Percentiles rank a stretch among this genome's conserved stretches.
Evolutionary conservation across 2,329 filamentous ascomycete genomes (phyloP).

Genomic region (Ophiostoma sp.): DNA sequence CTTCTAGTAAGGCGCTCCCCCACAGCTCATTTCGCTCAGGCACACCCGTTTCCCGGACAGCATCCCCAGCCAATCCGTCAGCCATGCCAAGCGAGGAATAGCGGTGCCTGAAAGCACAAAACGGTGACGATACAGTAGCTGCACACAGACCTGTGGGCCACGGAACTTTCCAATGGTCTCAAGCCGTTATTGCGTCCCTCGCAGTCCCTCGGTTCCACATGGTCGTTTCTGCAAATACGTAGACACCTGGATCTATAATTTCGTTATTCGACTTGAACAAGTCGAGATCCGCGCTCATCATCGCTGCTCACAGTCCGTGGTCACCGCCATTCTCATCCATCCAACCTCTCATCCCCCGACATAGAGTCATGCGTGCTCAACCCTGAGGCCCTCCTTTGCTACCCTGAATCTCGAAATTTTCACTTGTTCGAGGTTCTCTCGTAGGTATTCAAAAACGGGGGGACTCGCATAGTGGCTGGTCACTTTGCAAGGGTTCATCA

Average conservation of each 20-base stretch:
- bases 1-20: conserved; percentile 19
- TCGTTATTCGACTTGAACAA: background rate
- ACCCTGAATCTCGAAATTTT: too few relatives aligned
- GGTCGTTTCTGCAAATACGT: background rate
- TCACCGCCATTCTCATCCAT: background rate
- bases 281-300: conserved; percentile 3
- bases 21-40: conserved; percentile 24
- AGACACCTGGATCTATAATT: background rate
- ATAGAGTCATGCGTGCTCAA: background rate
- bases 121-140: background rate
- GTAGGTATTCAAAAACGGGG: too few relatives aligned
- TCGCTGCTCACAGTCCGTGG: background rate
- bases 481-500: too few relatives aligned
- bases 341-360: background rate
- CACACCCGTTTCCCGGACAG: conserved; percentile 21
- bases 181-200: background rate
- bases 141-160: background rate
- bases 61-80: conserved; percentile 17
- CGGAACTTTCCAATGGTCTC: background rate
- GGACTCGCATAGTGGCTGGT: too few relatives aligned
- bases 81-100: conserved; percentile 17
- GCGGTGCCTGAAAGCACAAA: background rate
- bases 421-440: too few relatives aligned
- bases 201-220: background rate
- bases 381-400: too few relatives aligned